phyloP scores from a whole-genome alignment of 768 basidiomycete genomes.

The Suillus discolor region DNA sequence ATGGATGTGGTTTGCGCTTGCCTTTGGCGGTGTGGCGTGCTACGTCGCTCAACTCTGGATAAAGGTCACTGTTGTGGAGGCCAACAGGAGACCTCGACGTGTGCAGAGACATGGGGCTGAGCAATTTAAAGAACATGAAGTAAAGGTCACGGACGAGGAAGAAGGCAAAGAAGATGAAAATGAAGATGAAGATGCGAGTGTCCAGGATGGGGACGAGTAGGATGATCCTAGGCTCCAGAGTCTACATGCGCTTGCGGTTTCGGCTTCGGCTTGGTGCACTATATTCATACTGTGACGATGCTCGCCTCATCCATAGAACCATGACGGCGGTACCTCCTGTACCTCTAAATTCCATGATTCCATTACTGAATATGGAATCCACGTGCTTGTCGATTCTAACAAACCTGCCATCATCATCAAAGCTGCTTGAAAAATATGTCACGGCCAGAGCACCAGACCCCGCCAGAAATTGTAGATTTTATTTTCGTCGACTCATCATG shows the following conservation, averaged over 20 bases:
- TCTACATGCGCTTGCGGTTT: background rate
- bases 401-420: slow-evolving; percentile 3
- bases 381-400: background rate
- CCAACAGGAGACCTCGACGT: slow-evolving; percentile 1
- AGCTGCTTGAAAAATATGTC: slow-evolving; percentile 57
- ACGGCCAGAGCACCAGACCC: slow-evolving; percentile 84
- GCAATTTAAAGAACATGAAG: background rate
- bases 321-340: background rate
- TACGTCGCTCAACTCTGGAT: slow-evolving; percentile 31
- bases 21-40: slow-evolving; percentile 43
- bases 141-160: slow-evolving; percentile 3
- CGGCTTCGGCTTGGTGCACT: background rate
- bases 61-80: slow-evolving; percentile 3
- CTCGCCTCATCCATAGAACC: background rate
- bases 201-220: slow-evolving; percentile 16
- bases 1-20: slow-evolving; percentile 55
- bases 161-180: slow-evolving; percentile 11
- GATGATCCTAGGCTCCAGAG: background rate
- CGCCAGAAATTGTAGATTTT: slow-evolving; percentile 82
- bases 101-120: background rate
- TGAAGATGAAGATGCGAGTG: slow-evolving; percentile 20
- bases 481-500: background rate
- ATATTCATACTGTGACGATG: background rate
- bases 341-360: background rate
- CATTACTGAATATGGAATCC: background rate